phyloP scores from a whole-genome alignment of 1,139 yeast genomes.

The Schwanniomyces etchellsii region DNA sequence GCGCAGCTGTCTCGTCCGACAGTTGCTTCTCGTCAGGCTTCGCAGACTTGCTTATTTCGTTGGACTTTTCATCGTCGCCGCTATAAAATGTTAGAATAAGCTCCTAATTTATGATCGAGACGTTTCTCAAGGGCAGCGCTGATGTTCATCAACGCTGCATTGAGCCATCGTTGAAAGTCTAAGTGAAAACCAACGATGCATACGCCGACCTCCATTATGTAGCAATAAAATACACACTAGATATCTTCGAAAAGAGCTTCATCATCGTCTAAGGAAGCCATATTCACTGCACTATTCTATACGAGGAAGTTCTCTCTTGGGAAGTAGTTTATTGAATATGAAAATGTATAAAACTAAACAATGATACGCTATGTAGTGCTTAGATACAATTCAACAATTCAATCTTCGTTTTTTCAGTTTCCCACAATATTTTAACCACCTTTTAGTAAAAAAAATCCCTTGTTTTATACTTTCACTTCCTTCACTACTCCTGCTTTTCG shows the following conservation, averaged over 20 bases:
- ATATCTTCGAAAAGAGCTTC: conserved; percentile 80
- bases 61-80: conserved; percentile 8
- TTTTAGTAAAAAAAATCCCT: too few relatives aligned
- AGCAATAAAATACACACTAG: conserved; percentile 35
- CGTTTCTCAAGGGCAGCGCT: too few relatives aligned
- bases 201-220: too few relatives aligned
- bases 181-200: too few relatives aligned
- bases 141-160: too few relatives aligned
- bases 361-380: conserved; percentile 10
- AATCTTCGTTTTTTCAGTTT: not conserved
- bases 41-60: conserved; percentile 3
- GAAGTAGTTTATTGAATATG: conserved; percentile 15
- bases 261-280: conserved; percentile 74
- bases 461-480: too few relatives aligned
- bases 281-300: conserved; percentile 15
- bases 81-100: conserved; percentile 5
- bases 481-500: too few relatives aligned
- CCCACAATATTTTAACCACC: too few relatives aligned
- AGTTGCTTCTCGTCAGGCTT: conserved; percentile 6
- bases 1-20: conserved; percentile 5
- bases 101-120: too few relatives aligned
- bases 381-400: conserved; percentile 5
- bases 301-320: conserved; percentile 6
- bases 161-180: too few relatives aligned
- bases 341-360: conserved; percentile 17